Conservation (phyloP, 176 grass and related monocot species). For the Puya raimondii region DNA sequence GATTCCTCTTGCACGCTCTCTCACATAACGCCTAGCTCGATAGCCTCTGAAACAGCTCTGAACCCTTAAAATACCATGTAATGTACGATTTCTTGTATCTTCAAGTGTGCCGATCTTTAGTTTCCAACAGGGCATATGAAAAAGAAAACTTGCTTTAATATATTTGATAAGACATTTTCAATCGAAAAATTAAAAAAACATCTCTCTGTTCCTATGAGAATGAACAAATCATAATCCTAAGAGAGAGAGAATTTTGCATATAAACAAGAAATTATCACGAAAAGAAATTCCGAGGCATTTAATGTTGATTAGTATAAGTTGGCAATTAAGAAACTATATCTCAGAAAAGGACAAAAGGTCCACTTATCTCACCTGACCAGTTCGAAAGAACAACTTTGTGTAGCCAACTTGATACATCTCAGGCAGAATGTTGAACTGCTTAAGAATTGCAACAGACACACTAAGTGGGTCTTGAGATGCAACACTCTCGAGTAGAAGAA, state of each 20-base stretch:
- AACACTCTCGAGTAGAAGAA: conserved; percentile 86
- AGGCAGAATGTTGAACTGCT: conserved; percentile 92
- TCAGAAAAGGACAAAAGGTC: conserved; percentile 10
- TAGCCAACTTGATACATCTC: conserved; percentile 99
- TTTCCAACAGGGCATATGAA: conserved; percentile 13
- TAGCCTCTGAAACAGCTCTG: conserved; percentile 97
- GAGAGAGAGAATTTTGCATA: not conserved
- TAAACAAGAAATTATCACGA: not conserved
- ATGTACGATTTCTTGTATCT: conserved; percentile 83
- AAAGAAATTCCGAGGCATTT: not conserved
- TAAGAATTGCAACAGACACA: conserved; percentile 96
- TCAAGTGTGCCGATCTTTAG: conserved; percentile 84
- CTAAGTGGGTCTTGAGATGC: conserved; percentile 88
- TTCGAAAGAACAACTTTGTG: conserved; percentile 96
- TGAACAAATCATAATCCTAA: not conserved
- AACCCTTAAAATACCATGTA: conserved; percentile 97
- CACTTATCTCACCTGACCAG: conserved; percentile 65
- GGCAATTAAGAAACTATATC: not conserved
- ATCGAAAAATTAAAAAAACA: conserved; percentile 1
- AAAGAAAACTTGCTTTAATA: conserved; percentile 19
- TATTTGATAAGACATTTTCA: not conserved
- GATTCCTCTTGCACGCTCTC: conserved; percentile 58
- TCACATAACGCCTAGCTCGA: conserved; percentile 57
- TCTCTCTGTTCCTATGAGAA: not conserved
- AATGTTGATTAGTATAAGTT: not conserved